Percentiles rank a stretch among this genome's conserved stretches.
phyloP scores from a whole-genome alignment of 1,284 basidiomycete species.

The Apiotrichum domesticum region DNA sequence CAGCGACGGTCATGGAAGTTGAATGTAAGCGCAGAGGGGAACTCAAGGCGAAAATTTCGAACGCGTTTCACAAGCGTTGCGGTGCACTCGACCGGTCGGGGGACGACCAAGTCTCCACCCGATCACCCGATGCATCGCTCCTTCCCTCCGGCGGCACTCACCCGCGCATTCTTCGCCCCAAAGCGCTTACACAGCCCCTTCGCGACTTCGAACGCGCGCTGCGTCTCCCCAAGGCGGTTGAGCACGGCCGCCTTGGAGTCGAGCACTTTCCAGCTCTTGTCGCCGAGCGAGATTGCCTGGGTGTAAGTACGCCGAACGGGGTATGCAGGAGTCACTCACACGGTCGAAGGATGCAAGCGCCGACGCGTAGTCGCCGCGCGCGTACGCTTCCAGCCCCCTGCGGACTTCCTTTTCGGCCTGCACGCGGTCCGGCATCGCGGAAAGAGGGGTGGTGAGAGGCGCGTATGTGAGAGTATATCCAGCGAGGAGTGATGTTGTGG shows the following conservation, averaged over 20 bases:
- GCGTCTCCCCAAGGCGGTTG: conserved; percentile 19
- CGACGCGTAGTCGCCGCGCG: conserved; percentile 8
- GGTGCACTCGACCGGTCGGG: no score
- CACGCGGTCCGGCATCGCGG: not conserved
- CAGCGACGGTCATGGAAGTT: not conserved
- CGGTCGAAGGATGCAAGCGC: conserved; percentile 22
- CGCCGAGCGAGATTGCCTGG: conserved; percentile 28
- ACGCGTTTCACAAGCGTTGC: no score
- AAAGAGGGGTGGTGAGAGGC: no score
- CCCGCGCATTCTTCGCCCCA: conserved; percentile 13
- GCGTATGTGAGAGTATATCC: no score
- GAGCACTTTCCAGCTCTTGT: conserved; percentile 16
- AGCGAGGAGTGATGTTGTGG: no score
- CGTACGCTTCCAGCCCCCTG: conserved; percentile 10
- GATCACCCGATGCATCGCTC: no score
- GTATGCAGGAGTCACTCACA: conserved; percentile 7
- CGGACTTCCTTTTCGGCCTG: conserved; percentile 14
- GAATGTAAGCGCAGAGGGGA: no score
- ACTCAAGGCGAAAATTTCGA: no score
- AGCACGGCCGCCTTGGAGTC: conserved; percentile 29
- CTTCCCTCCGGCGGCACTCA: not conserved
- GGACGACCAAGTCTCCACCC: no score
- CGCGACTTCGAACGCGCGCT: conserved; percentile 22
- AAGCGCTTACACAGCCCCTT: conserved; percentile 21
- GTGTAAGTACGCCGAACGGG: not conserved